Evolutionary conservation across 192 early-diverging fungal genomes (phyloP).

Genomic region (Backusella luteola): DNA sequence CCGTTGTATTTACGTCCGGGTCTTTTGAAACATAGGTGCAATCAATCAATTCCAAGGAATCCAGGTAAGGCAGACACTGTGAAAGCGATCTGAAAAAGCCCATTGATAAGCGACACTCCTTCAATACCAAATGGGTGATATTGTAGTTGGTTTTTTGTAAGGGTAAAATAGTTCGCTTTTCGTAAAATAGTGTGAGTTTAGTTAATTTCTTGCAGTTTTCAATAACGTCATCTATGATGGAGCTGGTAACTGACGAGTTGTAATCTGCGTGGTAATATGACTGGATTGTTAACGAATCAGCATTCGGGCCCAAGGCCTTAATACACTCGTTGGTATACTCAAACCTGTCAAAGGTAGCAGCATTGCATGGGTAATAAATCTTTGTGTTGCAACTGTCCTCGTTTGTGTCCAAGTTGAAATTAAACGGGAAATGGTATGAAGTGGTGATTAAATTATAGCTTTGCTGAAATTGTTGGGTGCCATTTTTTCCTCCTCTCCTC

Average conservation of each 20-base stretch:
- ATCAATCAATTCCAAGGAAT: neutral
- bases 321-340: neutral
- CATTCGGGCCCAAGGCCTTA: neutral
- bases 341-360: neutral
- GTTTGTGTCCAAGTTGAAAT: neutral
- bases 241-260: neutral
- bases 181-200: neutral
- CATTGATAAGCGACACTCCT: neutral
- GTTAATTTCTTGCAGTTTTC: neutral
- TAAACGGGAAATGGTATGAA: neutral
- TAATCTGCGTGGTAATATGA: neutral
- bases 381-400: neutral
- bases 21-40: neutral
- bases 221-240: neutral
- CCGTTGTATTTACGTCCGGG: neutral
- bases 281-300: neutral
- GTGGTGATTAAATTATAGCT: neutral
- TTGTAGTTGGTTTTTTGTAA: neutral
- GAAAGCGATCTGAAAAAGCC: neutral
- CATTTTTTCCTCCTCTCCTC: neutral
- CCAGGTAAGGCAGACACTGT: neutral
- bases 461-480: neutral
- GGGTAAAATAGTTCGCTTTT: neutral
- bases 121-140: neutral
- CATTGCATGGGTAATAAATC: neutral